These are phyloP conservation scores for Oenanthe javanica DNA, from an alignment of 140 eudicot species.

Conservation along the genomic window DNA sequence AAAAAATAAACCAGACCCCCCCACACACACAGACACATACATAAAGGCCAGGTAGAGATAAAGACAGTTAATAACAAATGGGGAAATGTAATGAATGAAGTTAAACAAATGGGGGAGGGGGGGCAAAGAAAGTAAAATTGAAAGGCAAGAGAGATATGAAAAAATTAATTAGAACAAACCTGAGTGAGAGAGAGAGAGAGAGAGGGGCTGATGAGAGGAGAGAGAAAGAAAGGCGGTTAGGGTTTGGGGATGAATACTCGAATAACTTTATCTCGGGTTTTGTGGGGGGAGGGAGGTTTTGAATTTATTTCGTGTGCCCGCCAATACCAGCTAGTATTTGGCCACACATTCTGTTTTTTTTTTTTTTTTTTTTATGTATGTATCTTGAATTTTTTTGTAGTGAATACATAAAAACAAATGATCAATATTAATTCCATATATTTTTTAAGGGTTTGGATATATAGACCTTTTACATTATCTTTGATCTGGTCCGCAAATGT, in stretches of 20 bases:
- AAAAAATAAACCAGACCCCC: not conserved
- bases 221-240: slow-evolving; percentile 21
- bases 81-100: too few species aligned
- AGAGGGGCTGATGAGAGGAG: slow-evolving; percentile 18
- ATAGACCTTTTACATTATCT: too few species aligned
- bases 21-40: not conserved
- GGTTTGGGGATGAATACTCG: slow-evolving; percentile 14
- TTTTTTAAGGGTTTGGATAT: too few species aligned
- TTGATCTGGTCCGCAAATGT: too few species aligned
- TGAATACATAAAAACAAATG: too few species aligned
- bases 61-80: too few species aligned
- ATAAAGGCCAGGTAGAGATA: not conserved
- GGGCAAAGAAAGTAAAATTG: not conserved
- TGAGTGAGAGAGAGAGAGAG: not conserved
- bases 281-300: slow-evolving; percentile 13
- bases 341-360: too few species aligned
- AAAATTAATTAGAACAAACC: not conserved
- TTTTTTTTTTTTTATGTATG: too few species aligned
- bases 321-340: slow-evolving; percentile 17
- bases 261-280: not conserved
- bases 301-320: slow-evolving; percentile 46
- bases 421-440: too few species aligned
- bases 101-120: too few species aligned
- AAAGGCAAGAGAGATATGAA: not conserved
- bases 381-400: too few species aligned